Evolutionary conservation across 805 yeast genomes (phyloP), one percentile per base, ranked within the genome.

Genomic region (Pichia insulana): DNA sequence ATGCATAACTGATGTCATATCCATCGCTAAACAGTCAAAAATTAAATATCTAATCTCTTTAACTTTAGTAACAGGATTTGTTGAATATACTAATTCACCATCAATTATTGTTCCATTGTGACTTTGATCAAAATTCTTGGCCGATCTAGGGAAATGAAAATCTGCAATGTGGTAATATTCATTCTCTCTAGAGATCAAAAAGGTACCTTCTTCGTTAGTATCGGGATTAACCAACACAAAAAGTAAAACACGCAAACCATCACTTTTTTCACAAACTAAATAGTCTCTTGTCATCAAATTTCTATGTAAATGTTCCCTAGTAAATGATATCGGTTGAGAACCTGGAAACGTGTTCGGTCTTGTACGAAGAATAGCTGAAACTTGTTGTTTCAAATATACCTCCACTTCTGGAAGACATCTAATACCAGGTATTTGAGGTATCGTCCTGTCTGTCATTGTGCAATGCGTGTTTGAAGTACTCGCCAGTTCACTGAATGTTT

Each of bases 251-350:
- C 99, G 69, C 38, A 90, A 66, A 0, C 99, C 99, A 62, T 92
- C 98, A 0, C 92, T 77, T 59, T 92, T 92, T 56, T 92, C 99
- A 65, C 98, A 94, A 0, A 92, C 98, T 51, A 79, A 80, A 57
- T 89, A 92, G 55, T 94, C 97, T 45, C 80, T 78, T 3, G 70
- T 63, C 56, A 72, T 58, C 37, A 92, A 65, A 28, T 78, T 75
- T 37, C 76, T 75, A 3, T 59, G 59, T 19, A 92, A 67, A 62
- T 90, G 96, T 28, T 71, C 66, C 42, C 86, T 70, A 34, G 84
- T 80, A 57, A 92, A 89, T 20, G 96, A 85, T 2, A 90, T 85
- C 0, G 99, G 99, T 62, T 94, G 98, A 1, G 96, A 80, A 0
- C 98, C 97, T 2, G 96, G 94, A 53, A 89, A 89, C 1, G 62